phyloP scores from a whole-genome alignment of 768 basidiomycete species.

The Suillus decipiens region DNA sequence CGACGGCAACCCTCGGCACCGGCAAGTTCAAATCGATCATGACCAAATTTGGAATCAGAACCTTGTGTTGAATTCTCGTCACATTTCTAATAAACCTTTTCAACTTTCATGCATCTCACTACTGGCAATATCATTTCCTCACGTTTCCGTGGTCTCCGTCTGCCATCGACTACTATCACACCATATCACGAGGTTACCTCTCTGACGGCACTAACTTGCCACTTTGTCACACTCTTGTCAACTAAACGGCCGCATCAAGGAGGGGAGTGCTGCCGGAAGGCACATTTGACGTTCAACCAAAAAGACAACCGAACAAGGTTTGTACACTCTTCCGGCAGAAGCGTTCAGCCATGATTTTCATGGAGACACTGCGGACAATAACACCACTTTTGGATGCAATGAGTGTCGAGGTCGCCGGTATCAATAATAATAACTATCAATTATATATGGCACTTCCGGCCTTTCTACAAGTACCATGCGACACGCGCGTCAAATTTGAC shows the following conservation, averaged over 20 bases:
- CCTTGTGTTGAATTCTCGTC: constrained; percentile 24
- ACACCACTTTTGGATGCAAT: constrained; percentile 9
- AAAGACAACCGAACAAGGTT: constrained; percentile 18
- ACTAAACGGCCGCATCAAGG: constrained; percentile 5
- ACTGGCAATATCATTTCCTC: constrained; percentile 7
- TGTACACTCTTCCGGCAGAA: constrained; percentile 14
- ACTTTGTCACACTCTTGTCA: constrained; percentile 1
- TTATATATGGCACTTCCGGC: background rate
- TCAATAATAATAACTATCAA: background rate
- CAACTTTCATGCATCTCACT: no score
- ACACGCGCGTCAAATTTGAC: constrained; percentile 3
- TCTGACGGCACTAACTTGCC: background rate
- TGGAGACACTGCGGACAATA: constrained; percentile 20
- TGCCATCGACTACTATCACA: background rate
- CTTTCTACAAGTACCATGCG: background rate
- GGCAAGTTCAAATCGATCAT: constrained; percentile 46
- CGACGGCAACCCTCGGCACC: constrained; percentile 42
- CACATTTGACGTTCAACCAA: constrained; percentile 8
- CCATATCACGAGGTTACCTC: background rate
- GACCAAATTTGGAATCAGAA: constrained; percentile 37
- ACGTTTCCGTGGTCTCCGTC: constrained; percentile 2
- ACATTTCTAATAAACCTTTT: constrained; percentile 9
- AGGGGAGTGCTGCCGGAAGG: constrained; percentile 9
- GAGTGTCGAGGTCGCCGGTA: constrained; percentile 5
- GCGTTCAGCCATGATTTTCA: constrained; percentile 18